Conservation (phyloP, 768 basidiomycete genomes). For the Panaeolus cyanescens region DNA sequence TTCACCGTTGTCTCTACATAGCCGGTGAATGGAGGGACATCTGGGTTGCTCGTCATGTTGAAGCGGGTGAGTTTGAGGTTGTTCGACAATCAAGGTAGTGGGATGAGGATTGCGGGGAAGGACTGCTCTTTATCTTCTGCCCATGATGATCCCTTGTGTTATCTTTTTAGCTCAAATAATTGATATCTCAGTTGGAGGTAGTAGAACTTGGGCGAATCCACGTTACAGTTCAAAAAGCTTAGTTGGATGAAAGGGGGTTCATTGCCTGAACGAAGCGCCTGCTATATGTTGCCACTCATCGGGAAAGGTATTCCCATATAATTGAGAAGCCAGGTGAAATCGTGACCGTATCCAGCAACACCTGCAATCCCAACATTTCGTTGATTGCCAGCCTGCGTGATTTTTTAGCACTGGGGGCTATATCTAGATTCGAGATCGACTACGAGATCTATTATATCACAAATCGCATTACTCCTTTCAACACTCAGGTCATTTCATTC, state of each 20-base stretch:
- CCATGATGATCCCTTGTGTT: slow-evolving; percentile 21
- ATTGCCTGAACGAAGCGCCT: neutral
- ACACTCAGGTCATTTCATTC: neutral
- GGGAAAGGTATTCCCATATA: neutral
- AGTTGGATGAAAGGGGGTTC: neutral
- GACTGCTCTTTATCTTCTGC: slow-evolving; percentile 45
- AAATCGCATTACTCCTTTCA: neutral
- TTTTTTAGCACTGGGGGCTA: neutral
- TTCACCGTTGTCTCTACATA: slow-evolving; percentile 83
- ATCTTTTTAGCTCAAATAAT: slow-evolving; percentile 38
- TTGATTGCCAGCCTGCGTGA: neutral
- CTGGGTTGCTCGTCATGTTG: slow-evolving; percentile 53
- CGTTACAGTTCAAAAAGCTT: neutral
- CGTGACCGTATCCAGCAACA: neutral
- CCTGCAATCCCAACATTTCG: neutral
- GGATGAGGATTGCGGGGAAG: slow-evolving; percentile 42
- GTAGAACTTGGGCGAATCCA: neutral
- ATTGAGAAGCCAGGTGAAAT: neutral
- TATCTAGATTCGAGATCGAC: neutral
- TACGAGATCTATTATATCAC: neutral
- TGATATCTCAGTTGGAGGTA: slow-evolving; percentile 7
- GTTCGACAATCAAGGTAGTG: slow-evolving; percentile 52
- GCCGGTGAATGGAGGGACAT: slow-evolving; percentile 71
- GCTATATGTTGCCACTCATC: neutral
- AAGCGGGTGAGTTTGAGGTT: slow-evolving; percentile 53